A percentile compares a stretch with the other conserved stretches of the same genome.
These are phyloP conservation scores for Chloranthus sessilifolius DNA, from an alignment of 164 flowering plant species.

Conservation along the genomic window DNA sequence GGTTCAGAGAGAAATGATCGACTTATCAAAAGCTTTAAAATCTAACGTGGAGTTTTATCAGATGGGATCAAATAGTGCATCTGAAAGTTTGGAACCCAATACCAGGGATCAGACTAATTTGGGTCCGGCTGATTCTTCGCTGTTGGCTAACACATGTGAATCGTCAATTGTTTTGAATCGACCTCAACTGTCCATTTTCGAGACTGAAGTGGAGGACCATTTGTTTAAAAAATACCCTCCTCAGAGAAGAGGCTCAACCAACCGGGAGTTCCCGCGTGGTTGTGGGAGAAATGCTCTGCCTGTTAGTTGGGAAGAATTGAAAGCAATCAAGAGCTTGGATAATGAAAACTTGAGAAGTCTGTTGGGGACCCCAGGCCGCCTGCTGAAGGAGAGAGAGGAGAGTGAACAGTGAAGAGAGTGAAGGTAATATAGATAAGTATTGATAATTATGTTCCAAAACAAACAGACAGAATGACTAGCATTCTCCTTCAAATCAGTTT, in stretches of 20 bases:
- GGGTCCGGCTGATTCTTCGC: background rate
- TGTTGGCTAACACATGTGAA: background rate
- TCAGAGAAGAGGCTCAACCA: conserved; percentile 31
- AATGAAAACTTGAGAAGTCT: background rate
- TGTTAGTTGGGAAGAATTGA: conserved; percentile 20
- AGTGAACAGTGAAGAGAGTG: no score
- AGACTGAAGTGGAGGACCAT: background rate
- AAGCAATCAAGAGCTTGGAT: conserved; percentile 5
- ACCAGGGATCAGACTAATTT: background rate
- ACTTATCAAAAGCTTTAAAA: background rate
- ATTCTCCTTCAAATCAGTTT: no score
- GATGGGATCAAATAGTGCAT: background rate
- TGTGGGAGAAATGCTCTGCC: conserved; percentile 34
- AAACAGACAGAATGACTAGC: no score
- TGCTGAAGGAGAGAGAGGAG: no score
- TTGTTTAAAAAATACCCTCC: conserved; percentile 31
- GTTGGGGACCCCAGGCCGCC: no score
- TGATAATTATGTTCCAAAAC: no score
- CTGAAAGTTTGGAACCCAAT: background rate
- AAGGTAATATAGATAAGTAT: no score
- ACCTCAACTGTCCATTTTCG: conserved; percentile 3
- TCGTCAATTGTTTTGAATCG: background rate
- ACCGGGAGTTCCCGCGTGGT: conserved; percentile 26
- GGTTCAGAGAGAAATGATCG: no score
- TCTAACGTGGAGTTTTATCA: background rate